Evolutionary conservation across 805 yeast species (phyloP), one percentile per base, ranked within the genome.

Genomic region (Geotrichum ghanense): DNA sequence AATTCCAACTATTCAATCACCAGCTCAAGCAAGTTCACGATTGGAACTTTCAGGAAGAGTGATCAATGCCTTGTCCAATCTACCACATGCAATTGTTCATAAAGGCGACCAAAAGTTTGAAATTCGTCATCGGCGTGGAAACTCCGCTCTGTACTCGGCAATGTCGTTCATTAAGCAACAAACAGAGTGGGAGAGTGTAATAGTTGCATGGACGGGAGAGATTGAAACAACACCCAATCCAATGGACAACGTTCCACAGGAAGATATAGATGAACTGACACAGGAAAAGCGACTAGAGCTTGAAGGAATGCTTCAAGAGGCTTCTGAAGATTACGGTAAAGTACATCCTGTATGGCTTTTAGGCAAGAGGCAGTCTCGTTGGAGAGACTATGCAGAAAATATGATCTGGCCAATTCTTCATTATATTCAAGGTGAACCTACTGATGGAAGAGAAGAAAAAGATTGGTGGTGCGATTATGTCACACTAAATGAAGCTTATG

Each of bases 141-240:
- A 85, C 56, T 79, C 92, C 7, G 94, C 97, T 0, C 66, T 90
- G 31, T 81, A 83, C 57, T 79, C 95, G 2, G 78, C 94, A 16
- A 75, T 84, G 50, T 72, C 74, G 50, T 80, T 75, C 57, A 66
- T 88, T 71, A 69, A 44, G 75, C 75, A 48, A 76, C 78, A 42
- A 17, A 75, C 89, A 0, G 75, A 79, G 20, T 90, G 96, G 92
- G 95, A 88, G 51, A 81, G 89, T 42, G 85, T 87, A 53, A 66
- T 86, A 44, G 79, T 92, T 45, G 97, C 87, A 1, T 92, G 98
- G 98, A 84, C 97, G 0, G 98, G 98, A 42, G 97, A 88, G 63
- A 70, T 92, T 50, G 62, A 61, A 27, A 31, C 37, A 5, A 31
- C 37, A n/a, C 5, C 10, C 5, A 31, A 44, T 1, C 53, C 42